Percentiles rank a stretch among this genome's conserved stretches.
phyloP scores from a whole-genome alignment of 2,329 filamentous ascomycete species.

The Xylariaceae sp. region DNA sequence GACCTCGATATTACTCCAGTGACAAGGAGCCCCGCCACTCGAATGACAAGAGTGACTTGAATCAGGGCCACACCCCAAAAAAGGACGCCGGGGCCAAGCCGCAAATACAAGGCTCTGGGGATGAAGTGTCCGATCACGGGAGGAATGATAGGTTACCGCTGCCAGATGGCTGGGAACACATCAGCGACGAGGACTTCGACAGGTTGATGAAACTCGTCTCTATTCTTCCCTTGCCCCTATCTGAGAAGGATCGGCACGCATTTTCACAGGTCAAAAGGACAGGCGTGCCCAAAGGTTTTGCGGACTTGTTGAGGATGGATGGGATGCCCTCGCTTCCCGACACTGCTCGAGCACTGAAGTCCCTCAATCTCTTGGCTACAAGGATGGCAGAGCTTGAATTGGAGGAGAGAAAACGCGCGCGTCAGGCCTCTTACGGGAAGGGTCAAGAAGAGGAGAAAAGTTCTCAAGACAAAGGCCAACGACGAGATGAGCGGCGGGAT shows the following conservation, averaged over 20 bases:
- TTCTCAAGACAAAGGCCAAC: slow-evolving; percentile 16
- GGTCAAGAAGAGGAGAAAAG: slow-evolving; percentile 34
- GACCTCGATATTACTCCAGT: slow-evolving; percentile 31
- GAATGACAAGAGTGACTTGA: slow-evolving; percentile 4
- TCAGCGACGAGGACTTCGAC: slow-evolving; percentile 27
- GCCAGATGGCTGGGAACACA: slow-evolving; percentile 36
- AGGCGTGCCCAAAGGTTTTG: slow-evolving; percentile 25
- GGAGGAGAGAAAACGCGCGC: slow-evolving; percentile 4
- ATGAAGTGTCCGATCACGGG: slow-evolving; percentile 11
- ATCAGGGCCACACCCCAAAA: slow-evolving; percentile 1
- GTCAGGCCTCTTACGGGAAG: slow-evolving; percentile 8
- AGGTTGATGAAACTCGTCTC: neutral
- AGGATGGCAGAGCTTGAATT: slow-evolving; percentile 16
- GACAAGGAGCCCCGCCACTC: slow-evolving; percentile 25
- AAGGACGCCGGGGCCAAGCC: slow-evolving; percentile 23
- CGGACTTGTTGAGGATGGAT: slow-evolving; percentile 17
- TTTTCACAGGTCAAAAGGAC: slow-evolving; percentile 16
- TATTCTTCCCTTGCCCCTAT: neutral
- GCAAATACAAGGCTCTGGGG: slow-evolving; percentile 31
- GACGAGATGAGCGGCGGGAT: slow-evolving; percentile 3
- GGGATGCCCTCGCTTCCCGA: slow-evolving; percentile 12
- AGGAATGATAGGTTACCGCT: slow-evolving; percentile 23
- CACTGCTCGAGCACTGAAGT: slow-evolving; percentile 19
- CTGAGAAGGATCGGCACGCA: neutral
- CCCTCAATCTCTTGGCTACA: slow-evolving; percentile 19